These are phyloP conservation scores for Daldinia grandis DNA, from an alignment of 495 filamentous ascomycete genomes.

Conservation along the genomic window DNA sequence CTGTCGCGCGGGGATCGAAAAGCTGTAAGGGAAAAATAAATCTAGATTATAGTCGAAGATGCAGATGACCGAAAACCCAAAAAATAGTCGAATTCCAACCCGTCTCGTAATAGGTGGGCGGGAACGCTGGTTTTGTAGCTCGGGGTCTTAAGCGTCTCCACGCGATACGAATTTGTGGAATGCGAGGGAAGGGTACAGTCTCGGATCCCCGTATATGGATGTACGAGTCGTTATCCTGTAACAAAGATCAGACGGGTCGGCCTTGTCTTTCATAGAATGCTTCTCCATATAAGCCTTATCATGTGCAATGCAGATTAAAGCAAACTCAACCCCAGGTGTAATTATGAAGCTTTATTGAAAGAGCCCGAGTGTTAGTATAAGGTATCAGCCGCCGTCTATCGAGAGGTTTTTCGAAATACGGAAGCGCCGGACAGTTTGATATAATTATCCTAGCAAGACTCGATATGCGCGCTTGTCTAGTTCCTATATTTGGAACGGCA, in stretches of 20 bases:
- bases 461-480: background rate
- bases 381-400: slow-evolving; percentile 6
- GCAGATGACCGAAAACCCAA: slow-evolving; percentile 26
- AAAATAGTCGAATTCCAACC: slow-evolving; percentile 15
- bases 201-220: slow-evolving; percentile 43
- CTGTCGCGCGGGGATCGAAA: slow-evolving; percentile 10
- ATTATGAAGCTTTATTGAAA: background rate
- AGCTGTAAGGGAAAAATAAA: slow-evolving; percentile 16
- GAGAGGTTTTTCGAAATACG: slow-evolving; percentile 20
- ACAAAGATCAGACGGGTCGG: slow-evolving; percentile 36
- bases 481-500: slow-evolving; percentile 1
- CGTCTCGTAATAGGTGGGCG: slow-evolving; percentile 42
- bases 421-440: slow-evolving; percentile 35
- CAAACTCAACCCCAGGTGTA: background rate
- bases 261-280: slow-evolving; percentile 18
- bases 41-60: slow-evolving; percentile 25
- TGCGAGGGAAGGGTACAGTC: slow-evolving; percentile 45
- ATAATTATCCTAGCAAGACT: slow-evolving; percentile 24
- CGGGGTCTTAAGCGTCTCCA: slow-evolving; percentile 40
- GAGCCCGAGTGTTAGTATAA: background rate
- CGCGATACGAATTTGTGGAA: slow-evolving; percentile 50
- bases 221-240: slow-evolving; percentile 42
- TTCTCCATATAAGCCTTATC: slow-evolving; percentile 2
- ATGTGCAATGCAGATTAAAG: background rate
- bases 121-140: slow-evolving; percentile 48